Conservation (phyloP, 805 yeast genomes). For the Aciculoconidium aculeatum region DNA sequence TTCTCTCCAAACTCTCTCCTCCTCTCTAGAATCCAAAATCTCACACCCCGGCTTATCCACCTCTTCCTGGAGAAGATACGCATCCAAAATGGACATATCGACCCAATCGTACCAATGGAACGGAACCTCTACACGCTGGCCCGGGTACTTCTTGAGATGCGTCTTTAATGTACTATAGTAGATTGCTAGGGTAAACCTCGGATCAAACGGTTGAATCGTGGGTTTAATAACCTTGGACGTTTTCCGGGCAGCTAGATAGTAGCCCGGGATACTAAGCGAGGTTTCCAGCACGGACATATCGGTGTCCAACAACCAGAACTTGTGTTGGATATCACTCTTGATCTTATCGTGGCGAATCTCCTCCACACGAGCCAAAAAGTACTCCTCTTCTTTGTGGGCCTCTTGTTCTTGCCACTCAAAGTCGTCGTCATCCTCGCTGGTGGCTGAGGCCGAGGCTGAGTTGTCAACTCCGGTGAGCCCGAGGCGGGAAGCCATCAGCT, state of each 20-base stretch:
- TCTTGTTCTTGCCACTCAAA: slow-evolving; percentile 5
- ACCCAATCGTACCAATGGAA: slow-evolving; percentile 57
- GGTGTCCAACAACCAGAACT: slow-evolving; percentile 13
- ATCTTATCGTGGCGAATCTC: slow-evolving; percentile 11
- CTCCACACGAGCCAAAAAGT: slow-evolving; percentile 9
- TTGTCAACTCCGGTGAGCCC: too few species aligned
- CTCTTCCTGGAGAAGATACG: slow-evolving; percentile 6
- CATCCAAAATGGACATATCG: slow-evolving; percentile 38
- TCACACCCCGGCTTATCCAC: slow-evolving; percentile 12
- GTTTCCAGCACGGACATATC: slow-evolving; percentile 7
- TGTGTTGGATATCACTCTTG: slow-evolving; percentile 17
- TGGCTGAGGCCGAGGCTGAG: not conserved
- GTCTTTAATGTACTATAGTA: slow-evolving; percentile 10
- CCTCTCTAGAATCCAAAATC: slow-evolving; percentile 6
- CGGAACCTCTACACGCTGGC: slow-evolving; percentile 14
- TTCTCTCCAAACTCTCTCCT: slow-evolving; percentile 5
- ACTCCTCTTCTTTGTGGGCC: slow-evolving; percentile 4
- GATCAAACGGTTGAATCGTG: slow-evolving; percentile 20
- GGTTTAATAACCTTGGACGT: slow-evolving; percentile 10
- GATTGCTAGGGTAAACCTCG: slow-evolving; percentile 19
- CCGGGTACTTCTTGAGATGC: slow-evolving; percentile 10
- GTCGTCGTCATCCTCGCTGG: slow-evolving; percentile 4
- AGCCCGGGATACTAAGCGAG: slow-evolving; percentile 5
- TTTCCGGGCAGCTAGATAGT: slow-evolving; percentile 3
- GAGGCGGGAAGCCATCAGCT: not conserved